Evolutionary conservation across 1,284 basidiomycete genomes (phyloP), one percentile per base, ranked within the genome.

Genomic region (Inonotus hispidus): DNA sequence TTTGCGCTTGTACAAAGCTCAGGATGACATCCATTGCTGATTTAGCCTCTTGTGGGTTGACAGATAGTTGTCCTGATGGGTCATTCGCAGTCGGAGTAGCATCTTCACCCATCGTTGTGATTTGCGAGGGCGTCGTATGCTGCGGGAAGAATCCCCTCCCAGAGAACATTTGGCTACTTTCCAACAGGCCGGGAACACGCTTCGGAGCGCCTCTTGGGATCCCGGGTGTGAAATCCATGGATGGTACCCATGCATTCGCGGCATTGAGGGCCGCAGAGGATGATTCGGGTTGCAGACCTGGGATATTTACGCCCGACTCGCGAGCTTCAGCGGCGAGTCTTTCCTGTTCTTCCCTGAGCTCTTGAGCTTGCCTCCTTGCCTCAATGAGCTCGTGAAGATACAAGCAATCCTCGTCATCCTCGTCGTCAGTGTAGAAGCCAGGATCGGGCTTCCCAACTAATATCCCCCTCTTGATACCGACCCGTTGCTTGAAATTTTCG

Each of bases 401-500:
- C 8, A 19, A n/a, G 11, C 54, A 14, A 13, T 39, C 45, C 13
- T 56, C 52, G 37, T 62, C 60, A 6, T 25, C 14, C 16, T 46
- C 43, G 39, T 53, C 47, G 35, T 21, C 19, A 35, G 50, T 19
- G 38, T 46, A 29, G 23, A 13, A n/a, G 19, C 60, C 45, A 35
- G 23, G 21, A 21, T 63, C 70, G 60, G 68, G 73, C 53, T 73
- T 67, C 32, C 81, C 81, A 25, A 75, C 71, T 80, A 82, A 89
- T 21, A 82, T 77, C 0, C 87, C 88, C 29, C 82, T 82, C 37
- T 82, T 79, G 62, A 93, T 89, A 57, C 82, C 82, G 68, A 88
- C 82, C 43, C 93, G 85, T 66, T 85, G 81, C 73, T 94, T 94
- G 79, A 94, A 95, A 72, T 92, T 93, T 69, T 95, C 92, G 60